Evolutionary conservation across 1,284 basidiomycete genomes (phyloP), one percentile per base, ranked within the genome.

Genomic region (Phellopilus nigrolimitatus): DNA sequence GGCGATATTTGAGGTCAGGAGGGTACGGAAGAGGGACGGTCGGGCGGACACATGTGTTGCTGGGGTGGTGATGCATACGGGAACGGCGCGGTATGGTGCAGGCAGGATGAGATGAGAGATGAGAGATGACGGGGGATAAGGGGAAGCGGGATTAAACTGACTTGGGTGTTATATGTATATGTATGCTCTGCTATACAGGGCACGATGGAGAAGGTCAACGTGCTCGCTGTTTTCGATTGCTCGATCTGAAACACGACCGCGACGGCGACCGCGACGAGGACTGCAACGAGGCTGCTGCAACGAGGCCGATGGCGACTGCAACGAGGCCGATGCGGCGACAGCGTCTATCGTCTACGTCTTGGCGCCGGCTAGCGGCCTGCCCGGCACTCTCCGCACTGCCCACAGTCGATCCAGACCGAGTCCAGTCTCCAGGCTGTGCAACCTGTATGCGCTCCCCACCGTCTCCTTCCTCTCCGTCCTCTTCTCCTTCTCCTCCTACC

Each of bases 51-150:
- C 46, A 17, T 28, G 34, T 22, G 13, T n/a, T 36, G 28, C 25
- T 7, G 31, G 8, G 27, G 5, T 47, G 44, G 44, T 17, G 33
- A 21, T 34, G 22, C 68, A 66, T 67, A 71, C 65, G 69, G 70
- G 67, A 21, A 19, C 17, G n/a, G 19, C 17, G 36, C 33, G 45
- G 33, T 13, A 38, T 13, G 22, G 36, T n/a, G 28, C 7, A 22
- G 24, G 45, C 33, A 31, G 30, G 33, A 46, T 33, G 13, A 19
- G 45, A 47, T 15, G 17, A 21, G 7, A 13, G 19, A 38, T 12
- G 31, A 37, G 33, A 7, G 34, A 15, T 13, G 7, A 17, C 7
- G 34, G 1, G 15, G n/a, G 34, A n/a, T 8, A n/a, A n/a, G 34
- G 15, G 34, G 34, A 17, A 37, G 34, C 7, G 34, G 33, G 15